Base-by-base conservation (phyloP, 225 moss, liverwort and hornwort species). In the Climacium dendroides region DNA sequence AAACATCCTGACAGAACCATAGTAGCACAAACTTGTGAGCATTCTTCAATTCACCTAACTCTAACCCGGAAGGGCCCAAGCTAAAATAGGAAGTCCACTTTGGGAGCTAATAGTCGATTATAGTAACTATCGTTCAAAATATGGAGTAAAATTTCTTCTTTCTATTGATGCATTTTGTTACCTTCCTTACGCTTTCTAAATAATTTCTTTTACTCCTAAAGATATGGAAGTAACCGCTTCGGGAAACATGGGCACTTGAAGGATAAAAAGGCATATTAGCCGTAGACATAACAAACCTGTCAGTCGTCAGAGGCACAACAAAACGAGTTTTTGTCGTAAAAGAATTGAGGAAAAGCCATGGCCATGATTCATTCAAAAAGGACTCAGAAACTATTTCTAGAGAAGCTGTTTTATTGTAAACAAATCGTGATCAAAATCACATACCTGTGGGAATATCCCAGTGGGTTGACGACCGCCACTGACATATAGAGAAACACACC, bases 381-480 rank as follows among this genome's bases (percentile, higher is more conserved):
- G 62, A 72, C 64, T 52, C 58, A 5, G 61, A 78, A 82, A 82
- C 62, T 34, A 72, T 28, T 28, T 82, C 37, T 50, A 50, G 39
- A 57, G 3, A 47, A 59, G 20, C 79, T 5, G 17, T 63, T 63
- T 45, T 10, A 30, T 41, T 48, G 19, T 35, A 37, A 80, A 29
- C 62, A 87, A 19, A 65, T 25, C 59, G 19, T 32, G 45, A 66
- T 45, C 43, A 58, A 63, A 65, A 85, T 81, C 50, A 64, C 75
- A 61, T 34, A 99, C 98, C 97, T 99, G 98, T 91, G 96, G 96
- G 85, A 99, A 99, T 71, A 99, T 96, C 72, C 99, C 99, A 59
- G 97, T 99, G 85, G 99, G 99, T 94, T 97, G 99, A 69, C 97
- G 97, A 91, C 99, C 96, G 78, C 97, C 97, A 87, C 93, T 95